Evolutionary conservation across 345 rosid species (phyloP), one percentile per base, ranked within the genome.

Genomic region (Populus ilicifolia): DNA sequence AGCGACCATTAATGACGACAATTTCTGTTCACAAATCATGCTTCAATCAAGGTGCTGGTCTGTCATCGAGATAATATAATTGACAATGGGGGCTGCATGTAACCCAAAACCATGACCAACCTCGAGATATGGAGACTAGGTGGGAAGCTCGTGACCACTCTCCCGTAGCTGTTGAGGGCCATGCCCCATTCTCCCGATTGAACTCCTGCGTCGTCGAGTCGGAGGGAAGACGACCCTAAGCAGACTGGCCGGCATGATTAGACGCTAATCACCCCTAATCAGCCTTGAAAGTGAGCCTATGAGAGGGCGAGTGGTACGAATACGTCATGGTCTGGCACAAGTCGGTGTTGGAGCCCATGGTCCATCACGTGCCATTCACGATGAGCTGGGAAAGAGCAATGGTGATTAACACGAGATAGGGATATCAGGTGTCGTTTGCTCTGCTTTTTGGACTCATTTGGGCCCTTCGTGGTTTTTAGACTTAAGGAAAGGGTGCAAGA

Each of bases 21-120:
- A 20, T 63, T 52, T 48, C 38, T 78, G 65, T 71, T 78, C 80
- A 72, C 61, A 65, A 50, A 78, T 71, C 80, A 78, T 78, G 80
- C 72, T 61, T 77, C 44, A 30, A 75, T 66, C 78, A 50, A 23
- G 41, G 64, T 23, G 48, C 36, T 71, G 54, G 64, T 71, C 25
- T 48, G 56, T 65, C 41, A 63, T 4, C 27, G 41, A 50, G 76
- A 78, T 72, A 71, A 10, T 25, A 71, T 71, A 78, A 78, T 71
- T 71, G 64, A 78, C 27, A 66, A 61, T 35, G 76, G 71, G 71
- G 76, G 71, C 71, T 50, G n/a, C 71, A n/a, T 78, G 75, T 64
- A 25, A 21, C 75, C 70, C 75, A 64, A 65, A 65, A 33, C 54
- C 41, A 71, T 35, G 50, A 46, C 75, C 80, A 63, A 14, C 56